These are phyloP conservation scores for Daldinia caldariorum DNA, from an alignment of 495 filamentous ascomycete genomes.

Conservation along the genomic window DNA sequence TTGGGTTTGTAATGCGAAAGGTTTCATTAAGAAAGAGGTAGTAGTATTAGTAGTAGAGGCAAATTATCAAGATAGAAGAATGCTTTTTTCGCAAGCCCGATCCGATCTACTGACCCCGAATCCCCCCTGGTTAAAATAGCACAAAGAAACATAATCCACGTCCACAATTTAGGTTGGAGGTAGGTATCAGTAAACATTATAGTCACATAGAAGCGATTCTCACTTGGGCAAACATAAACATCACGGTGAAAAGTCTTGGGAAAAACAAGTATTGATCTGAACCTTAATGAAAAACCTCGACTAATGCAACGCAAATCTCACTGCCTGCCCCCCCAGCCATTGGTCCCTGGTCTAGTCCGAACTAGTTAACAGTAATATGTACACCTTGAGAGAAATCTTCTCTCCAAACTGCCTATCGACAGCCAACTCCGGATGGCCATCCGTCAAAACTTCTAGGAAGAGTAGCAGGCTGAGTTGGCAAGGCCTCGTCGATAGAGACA, in stretches of 20 bases:
- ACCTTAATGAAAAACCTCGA: conserved; percentile 19
- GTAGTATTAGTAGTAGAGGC: not conserved
- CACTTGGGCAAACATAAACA: not conserved
- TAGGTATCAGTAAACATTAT: conserved; percentile 3
- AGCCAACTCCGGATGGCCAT: conserved; percentile 14
- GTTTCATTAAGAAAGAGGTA: not conserved
- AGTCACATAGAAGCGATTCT: not conserved
- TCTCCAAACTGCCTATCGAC: conserved; percentile 5
- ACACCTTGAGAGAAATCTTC: conserved; percentile 22
- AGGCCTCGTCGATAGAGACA: conserved; percentile 5
- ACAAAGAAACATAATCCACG: not conserved
- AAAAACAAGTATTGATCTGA: not conserved
- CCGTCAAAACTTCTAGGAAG: conserved; percentile 15
- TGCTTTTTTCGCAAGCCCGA: not conserved
- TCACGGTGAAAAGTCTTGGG: not conserved
- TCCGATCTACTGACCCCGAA: not conserved
- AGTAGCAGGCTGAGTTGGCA: conserved; percentile 2
- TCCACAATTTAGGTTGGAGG: not conserved
- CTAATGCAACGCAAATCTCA: conserved; percentile 42
- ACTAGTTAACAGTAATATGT: conserved; percentile 39
- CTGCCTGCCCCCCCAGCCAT: conserved; percentile 18
- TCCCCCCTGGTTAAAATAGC: not conserved
- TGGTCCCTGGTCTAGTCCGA: conserved; percentile 25
- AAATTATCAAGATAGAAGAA: not conserved
- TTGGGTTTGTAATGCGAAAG: not conserved